phyloP scores from a whole-genome alignment of 2,329 filamentous ascomycete species.

The Uncinocarpus reesii region DNA sequence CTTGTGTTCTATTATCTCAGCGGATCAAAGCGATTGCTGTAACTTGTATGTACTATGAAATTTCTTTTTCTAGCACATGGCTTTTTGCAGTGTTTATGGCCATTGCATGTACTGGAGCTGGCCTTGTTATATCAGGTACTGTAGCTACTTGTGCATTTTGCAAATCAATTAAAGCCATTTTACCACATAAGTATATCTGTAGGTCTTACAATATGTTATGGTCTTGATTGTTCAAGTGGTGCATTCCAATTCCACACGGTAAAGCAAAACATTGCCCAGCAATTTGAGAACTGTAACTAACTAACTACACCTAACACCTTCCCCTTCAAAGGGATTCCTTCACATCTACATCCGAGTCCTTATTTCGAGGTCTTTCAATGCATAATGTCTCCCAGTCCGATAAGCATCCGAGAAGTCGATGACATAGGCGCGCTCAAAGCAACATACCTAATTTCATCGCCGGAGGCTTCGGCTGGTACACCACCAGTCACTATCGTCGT shows the following conservation, averaged over 20 bases:
- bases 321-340: no score
- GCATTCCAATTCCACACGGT: no score
- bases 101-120: slow-evolving; percentile 7
- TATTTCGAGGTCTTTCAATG: background rate
- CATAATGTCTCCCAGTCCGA: slow-evolving; percentile 16
- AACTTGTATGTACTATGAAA: slow-evolving; percentile 8
- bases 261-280: no score
- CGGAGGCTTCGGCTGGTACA: background rate
- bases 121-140: background rate
- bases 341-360: no score
- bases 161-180: slow-evolving; percentile 2
- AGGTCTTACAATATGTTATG: no score
- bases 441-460: slow-evolving; percentile 41
- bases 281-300: no score
- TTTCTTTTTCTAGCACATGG: background rate
- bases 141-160: background rate
- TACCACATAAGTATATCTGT: no score
- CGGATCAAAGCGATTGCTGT: slow-evolving; percentile 5
- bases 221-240: no score
- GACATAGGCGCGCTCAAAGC: slow-evolving; percentile 42
- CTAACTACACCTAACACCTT: no score
- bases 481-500: slow-evolving; percentile 36
- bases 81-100: background rate
- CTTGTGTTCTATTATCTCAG: background rate
- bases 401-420: slow-evolving; percentile 35